phyloP scores from a whole-genome alignment of 768 basidiomycete species.

The Porpolomopsis calyptriformis region DNA sequence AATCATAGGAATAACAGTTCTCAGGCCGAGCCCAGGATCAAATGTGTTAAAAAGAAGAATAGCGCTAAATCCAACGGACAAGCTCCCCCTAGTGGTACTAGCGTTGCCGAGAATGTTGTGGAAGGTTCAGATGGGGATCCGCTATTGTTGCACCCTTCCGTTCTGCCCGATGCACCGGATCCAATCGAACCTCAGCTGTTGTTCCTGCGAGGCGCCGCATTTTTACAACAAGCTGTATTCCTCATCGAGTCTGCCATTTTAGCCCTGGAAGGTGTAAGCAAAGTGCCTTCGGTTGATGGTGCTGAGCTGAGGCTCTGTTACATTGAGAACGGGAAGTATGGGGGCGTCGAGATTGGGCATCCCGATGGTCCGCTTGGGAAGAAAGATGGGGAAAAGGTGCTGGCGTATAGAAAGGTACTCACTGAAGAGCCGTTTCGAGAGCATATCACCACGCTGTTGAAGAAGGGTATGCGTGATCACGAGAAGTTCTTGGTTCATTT shows the following conservation, averaged over 20 bases:
- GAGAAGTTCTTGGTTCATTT: constrained; percentile 79
- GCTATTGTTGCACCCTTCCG: constrained; percentile 56
- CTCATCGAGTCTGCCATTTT: constrained; percentile 67
- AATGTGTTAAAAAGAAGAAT: constrained; percentile 44
- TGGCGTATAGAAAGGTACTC: constrained; percentile 53
- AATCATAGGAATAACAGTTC: constrained; percentile 33
- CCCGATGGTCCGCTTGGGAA: constrained; percentile 67
- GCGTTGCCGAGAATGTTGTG: constrained; percentile 32
- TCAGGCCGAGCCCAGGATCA: constrained; percentile 23
- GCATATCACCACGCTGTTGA: constrained; percentile 46
- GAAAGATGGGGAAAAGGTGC: constrained; percentile 44
- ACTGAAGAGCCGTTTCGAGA: constrained; percentile 47
- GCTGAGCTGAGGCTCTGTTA: constrained; percentile 70
- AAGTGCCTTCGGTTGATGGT: constrained; percentile 49
- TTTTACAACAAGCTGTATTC: constrained; percentile 67
- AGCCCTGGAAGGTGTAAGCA: constrained; percentile 57
- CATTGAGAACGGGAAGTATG: constrained; percentile 64
- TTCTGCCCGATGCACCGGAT: constrained; percentile 69
- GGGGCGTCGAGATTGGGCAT: constrained; percentile 79
- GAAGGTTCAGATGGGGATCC: constrained; percentile 46
- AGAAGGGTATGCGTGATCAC: constrained; percentile 74
- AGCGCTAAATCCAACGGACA: constrained; percentile 44
- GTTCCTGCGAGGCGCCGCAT: constrained; percentile 75
- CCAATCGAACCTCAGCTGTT: constrained; percentile 78
- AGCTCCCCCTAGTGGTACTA: constrained; percentile 59